Evolutionary conservation across 2,329 filamentous ascomycete genomes (phyloP).

Genomic region (Arachnomyces sp.): DNA sequence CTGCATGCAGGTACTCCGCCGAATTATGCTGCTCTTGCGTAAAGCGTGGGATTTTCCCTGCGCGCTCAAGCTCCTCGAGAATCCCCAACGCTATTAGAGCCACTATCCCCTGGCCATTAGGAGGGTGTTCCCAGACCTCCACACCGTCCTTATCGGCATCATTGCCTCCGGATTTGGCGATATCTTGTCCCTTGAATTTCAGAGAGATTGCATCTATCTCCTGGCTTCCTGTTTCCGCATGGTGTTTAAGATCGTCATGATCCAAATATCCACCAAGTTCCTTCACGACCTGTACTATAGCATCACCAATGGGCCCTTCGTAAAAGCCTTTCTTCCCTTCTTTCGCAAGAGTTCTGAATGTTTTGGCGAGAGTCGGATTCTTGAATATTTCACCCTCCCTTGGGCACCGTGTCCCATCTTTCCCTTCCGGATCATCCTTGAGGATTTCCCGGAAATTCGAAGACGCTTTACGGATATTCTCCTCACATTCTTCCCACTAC

Average conservation of each 20-base stretch:
- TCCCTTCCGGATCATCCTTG: conserved; percentile 62
- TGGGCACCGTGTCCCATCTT: conserved; percentile 67
- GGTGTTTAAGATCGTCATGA: conserved; percentile 71
- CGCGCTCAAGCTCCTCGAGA: conserved; percentile 72
- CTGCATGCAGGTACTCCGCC: conserved; percentile 69
- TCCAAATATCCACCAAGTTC: conserved; percentile 71
- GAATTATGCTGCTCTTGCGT: conserved; percentile 69
- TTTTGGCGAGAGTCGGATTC: conserved; percentile 72
- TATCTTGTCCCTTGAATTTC: conserved; percentile 62
- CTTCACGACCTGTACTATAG: conserved; percentile 68
- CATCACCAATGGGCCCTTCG: conserved; percentile 71
- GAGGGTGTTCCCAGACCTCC: conserved; percentile 92
- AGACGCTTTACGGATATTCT: conserved; percentile 61
- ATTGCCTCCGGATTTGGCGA: conserved; percentile 37
- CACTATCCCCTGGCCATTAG: conserved; percentile 92
- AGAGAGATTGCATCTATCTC: conserved; percentile 79
- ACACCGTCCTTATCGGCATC: conserved; percentile 46
- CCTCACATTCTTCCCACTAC: conserved; percentile 66
- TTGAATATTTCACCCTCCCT: conserved; percentile 78
- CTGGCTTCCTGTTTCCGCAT: conserved; percentile 66
- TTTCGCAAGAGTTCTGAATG: conserved; percentile 69
- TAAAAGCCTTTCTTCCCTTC: conserved; percentile 91
- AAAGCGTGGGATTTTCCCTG: conserved; percentile 67
- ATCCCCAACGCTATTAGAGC: conserved; percentile 92
- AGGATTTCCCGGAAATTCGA: conserved; percentile 84